phyloP scores from a whole-genome alignment of 371 early-diverging fungal species.

The Mucor mucedo region DNA sequence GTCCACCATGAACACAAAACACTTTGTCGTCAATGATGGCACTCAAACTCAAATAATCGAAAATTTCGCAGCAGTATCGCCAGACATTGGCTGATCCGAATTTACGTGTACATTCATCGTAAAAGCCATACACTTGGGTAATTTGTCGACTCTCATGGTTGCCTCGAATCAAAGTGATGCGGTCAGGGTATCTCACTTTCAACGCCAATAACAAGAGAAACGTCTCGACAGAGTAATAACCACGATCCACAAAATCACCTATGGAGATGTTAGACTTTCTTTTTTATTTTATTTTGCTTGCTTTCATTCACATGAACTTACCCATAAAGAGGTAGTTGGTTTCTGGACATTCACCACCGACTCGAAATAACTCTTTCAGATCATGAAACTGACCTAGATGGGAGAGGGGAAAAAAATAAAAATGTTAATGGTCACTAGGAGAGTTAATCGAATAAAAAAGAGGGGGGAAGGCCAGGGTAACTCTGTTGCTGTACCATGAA shows the following conservation, averaged over 20 bases:
- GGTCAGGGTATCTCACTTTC: constrained; percentile 95
- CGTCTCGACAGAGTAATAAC: constrained; percentile 98
- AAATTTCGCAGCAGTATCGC: constrained; percentile 98
- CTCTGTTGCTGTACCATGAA: constrained; percentile 71
- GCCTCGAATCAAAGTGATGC: constrained; percentile 97
- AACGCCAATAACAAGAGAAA: constrained; percentile 96
- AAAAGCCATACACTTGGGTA: constrained; percentile 99
- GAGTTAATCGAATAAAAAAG: not conserved
- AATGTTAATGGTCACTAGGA: not conserved
- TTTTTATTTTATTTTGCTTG: constrained; percentile 1
- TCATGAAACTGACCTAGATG: constrained; percentile 92
- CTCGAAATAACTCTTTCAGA: constrained; percentile 92
- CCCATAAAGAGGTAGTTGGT: constrained; percentile 99
- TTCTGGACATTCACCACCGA: constrained; percentile 96
- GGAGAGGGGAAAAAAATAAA: not conserved
- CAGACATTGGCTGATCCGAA: constrained; percentile 98
- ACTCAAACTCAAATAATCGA: constrained; percentile 94
- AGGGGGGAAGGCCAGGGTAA: not conserved
- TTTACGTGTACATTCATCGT: constrained; percentile 98
- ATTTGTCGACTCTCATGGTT: constrained; percentile 99
- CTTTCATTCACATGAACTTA: constrained; percentile 23
- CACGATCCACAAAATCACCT: constrained; percentile 99
- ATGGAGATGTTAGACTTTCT: not conserved
- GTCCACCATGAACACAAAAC: constrained; percentile 98
- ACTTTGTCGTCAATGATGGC: constrained; percentile 95